Percentiles rank a stretch among this genome's conserved stretches.
Conservation (phyloP, 2,329 filamentous ascomycete species). For the Coniochaeta ligniaria region DNA sequence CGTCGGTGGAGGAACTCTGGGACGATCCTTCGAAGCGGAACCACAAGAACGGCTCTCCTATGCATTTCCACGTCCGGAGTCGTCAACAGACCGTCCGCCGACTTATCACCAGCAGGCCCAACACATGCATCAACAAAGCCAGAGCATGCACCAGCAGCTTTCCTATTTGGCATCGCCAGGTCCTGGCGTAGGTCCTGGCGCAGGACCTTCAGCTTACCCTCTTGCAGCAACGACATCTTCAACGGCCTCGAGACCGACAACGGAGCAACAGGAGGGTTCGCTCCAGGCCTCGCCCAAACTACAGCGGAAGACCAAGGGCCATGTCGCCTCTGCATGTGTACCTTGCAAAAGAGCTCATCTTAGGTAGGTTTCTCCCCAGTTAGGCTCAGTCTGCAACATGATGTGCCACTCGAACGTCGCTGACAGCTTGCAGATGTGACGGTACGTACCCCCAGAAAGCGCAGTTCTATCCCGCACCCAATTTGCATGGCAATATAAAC, state of each 20-base stretch:
- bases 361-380: constrained; percentile 33
- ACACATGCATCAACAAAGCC: constrained; percentile 22
- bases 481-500: constrained; percentile 9
- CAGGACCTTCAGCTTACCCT: constrained; percentile 24
- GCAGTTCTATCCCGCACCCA: background rate
- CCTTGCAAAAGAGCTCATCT: constrained; percentile 82
- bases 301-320: constrained; percentile 66
- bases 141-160: constrained; percentile 21
- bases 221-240: constrained; percentile 12
- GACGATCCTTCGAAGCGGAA: constrained; percentile 30
- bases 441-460: constrained; percentile 40
- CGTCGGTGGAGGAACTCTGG: constrained; percentile 17
- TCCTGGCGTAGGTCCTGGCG: constrained; percentile 21
- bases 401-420: constrained; percentile 9
- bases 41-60: constrained; percentile 31
- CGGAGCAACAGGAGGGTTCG: constrained; percentile 29
- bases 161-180: constrained; percentile 15
- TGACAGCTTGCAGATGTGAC: constrained; percentile 47
- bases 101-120: constrained; percentile 18
- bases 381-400: constrained; percentile 1
- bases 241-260: background rate
- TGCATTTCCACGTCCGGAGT: constrained; percentile 30
- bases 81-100: constrained; percentile 23
- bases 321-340: constrained; percentile 78
- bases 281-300: constrained; percentile 50